Base-by-base conservation (phyloP, 2,329 filamentous ascomycete species). In the Pestalotiopsis sp. region DNA sequence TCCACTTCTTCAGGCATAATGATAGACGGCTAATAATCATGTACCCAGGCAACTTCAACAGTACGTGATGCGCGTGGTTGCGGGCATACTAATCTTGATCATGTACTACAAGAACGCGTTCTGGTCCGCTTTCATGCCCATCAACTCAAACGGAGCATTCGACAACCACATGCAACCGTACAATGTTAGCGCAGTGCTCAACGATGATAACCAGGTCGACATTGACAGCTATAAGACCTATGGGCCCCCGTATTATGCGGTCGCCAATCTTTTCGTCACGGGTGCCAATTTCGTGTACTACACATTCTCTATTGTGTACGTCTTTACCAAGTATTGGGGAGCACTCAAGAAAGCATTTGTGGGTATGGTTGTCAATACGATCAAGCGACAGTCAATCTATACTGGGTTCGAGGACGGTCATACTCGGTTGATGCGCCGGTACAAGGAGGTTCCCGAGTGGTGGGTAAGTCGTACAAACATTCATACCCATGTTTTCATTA, bases 401-500 rank as follows among this genome's bases (percentile, higher is more conserved):
- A 68, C 66, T 70, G 85, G 3, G 80, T 82, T 71, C 78, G 79
- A 81, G 57, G 81, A 82, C 65, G 70, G 82, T 6, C 80, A 81
- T 66, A 74, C 70, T 22, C 76, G 79, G 20, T 75, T 85, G 44
- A 85, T 85, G 82, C 68, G 74, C 6, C 80, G 78, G 14, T 85
- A 83, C 71, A 78, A 79, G 67, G 71, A 79, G 7, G 81, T 79
- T 1, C 83, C 83, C 0, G 64, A 80, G 22, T 84, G 82, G 82
- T 85, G 83, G 83, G 61, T 64, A 30, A 64, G 61, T 48, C 44
- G 13, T 48, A 9, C 11, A 9, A 20, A 7, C 10, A 13, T 3
- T 13, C 9, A 24, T 38, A n/a, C 4, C 22, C 14, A 14, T 11
- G 7, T 10, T n/a, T 59, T 13, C 2, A 4, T 2, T n/a, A 17